A percentile compares a stretch with the other conserved stretches of the same genome.
These are phyloP conservation scores for Globisporangium perplexum DNA, from an alignment of 352 stramenopile genomes.

Conservation along the genomic window DNA sequence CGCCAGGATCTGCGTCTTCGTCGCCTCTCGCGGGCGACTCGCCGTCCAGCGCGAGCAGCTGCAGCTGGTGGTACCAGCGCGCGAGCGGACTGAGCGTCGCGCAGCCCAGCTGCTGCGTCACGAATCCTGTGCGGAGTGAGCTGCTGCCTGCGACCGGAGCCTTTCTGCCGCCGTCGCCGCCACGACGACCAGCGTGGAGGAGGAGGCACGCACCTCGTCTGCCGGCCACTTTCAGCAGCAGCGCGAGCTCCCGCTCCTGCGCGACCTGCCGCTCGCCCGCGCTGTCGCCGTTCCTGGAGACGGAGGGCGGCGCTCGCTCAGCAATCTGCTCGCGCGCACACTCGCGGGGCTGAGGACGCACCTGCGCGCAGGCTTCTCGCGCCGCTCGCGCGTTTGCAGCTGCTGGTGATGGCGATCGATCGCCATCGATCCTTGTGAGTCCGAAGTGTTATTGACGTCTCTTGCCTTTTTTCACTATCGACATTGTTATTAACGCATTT, in stretches of 20 bases:
- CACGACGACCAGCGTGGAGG: background rate
- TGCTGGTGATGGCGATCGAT: too few species aligned
- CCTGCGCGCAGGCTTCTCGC: background rate
- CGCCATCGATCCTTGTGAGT: too few species aligned
- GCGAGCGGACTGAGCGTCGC: constrained; percentile 23
- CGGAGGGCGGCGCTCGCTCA: background rate
- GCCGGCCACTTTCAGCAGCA: constrained; percentile 17
- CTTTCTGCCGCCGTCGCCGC: background rate
- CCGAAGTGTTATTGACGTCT: too few species aligned
- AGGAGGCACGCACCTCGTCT: constrained; percentile 17
- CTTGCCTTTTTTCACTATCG: too few species aligned
- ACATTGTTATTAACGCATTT: too few species aligned
- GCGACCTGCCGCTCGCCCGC: background rate
- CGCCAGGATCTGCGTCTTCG: background rate
- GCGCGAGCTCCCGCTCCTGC: constrained; percentile 8
- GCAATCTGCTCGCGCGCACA: too few species aligned
- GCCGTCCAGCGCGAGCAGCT: constrained; percentile 16
- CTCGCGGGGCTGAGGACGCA: background rate
- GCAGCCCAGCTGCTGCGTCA: constrained; percentile 25
- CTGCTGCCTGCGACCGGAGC: too few species aligned
- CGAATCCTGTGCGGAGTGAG: constrained; percentile 26
- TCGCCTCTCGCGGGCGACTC: background rate
- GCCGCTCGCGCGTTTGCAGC: background rate
- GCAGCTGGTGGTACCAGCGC: constrained; percentile 36
- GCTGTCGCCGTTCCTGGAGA: background rate